Evolutionary conservation across 495 filamentous ascomycete genomes (phyloP).

Genomic region (Aspergillus panamensis): DNA sequence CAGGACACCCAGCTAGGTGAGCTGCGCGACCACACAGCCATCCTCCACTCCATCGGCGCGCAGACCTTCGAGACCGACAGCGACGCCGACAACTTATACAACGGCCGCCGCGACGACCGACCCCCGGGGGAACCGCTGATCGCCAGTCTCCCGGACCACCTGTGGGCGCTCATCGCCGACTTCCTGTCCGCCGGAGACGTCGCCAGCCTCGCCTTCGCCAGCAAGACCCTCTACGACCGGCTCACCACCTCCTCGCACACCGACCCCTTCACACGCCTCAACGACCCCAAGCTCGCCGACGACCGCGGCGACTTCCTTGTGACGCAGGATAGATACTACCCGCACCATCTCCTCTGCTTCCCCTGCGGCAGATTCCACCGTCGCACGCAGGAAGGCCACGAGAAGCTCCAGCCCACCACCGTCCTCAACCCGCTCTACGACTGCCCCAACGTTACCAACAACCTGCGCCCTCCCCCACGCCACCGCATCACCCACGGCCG

Average conservation of each 20-base stretch:
- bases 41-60: conserved; percentile 46
- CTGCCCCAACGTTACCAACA: conserved; percentile 45
- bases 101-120: conserved; percentile 23
- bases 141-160: conserved; percentile 36
- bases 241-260: conserved; percentile 41
- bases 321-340: conserved; percentile 42
- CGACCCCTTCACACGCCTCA: conserved; percentile 31
- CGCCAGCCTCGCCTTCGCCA: conserved; percentile 47
- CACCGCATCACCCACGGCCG: conserved; percentile 52
- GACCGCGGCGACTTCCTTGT: conserved; percentile 46
- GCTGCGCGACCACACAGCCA: conserved; percentile 44
- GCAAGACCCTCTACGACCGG: conserved; percentile 39
- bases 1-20: conserved; percentile 50
- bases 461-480: conserved; percentile 40
- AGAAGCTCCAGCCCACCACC: conserved; percentile 45
- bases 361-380: conserved; percentile 51
- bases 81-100: conserved; percentile 15
- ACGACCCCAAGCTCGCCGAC: conserved; percentile 34
- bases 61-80: conserved; percentile 33
- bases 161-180: conserved; percentile 43
- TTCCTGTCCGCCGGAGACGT: conserved; percentile 43
- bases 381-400: conserved; percentile 45
- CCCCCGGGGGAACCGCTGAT: conserved; percentile 44
- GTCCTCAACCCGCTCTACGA: conserved; percentile 51
- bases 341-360: conserved; percentile 55